Conservation (phyloP, 176 grass and related monocot species). For the Chloris gayana region DNA sequence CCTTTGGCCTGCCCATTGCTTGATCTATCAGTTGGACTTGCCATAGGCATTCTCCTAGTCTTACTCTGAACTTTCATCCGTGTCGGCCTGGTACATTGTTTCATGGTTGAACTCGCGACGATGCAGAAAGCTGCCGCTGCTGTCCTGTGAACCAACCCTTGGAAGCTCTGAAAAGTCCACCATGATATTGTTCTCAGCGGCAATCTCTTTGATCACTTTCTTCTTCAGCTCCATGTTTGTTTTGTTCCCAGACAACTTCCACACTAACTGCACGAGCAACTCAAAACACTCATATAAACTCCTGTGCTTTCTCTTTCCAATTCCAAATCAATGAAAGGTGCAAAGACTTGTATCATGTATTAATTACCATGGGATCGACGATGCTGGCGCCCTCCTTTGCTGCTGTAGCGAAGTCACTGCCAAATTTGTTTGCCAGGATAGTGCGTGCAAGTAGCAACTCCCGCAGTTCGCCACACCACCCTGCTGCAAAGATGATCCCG, state of each 20-base stretch:
- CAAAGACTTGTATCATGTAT: not conserved
- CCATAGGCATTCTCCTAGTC: not conserved
- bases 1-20: not conserved
- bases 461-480: constrained; percentile 44
- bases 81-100: not conserved
- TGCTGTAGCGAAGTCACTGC: not conserved
- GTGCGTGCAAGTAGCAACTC: constrained; percentile 42
- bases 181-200: constrained; percentile 34
- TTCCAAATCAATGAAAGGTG: not conserved
- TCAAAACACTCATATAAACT: constrained; percentile 4
- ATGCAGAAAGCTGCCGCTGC: not conserved
- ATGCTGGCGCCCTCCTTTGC: constrained; percentile 32
- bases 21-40: not conserved
- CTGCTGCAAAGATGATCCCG: constrained; percentile 43
- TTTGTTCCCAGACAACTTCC: constrained; percentile 43
- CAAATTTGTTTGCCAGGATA: constrained; percentile 55
- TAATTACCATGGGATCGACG: constrained; percentile 40
- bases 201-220: constrained; percentile 47
- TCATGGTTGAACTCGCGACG: constrained; percentile 7
- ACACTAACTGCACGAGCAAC: constrained; percentile 44
- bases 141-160: not conserved
- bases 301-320: not conserved
- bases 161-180: constrained; percentile 26
- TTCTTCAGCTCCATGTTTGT: constrained; percentile 40
- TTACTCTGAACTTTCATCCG: not conserved